These are phyloP conservation scores for Ustulina deusta DNA, from an alignment of 2,329 filamentous ascomycete genomes.

Conservation along the genomic window DNA sequence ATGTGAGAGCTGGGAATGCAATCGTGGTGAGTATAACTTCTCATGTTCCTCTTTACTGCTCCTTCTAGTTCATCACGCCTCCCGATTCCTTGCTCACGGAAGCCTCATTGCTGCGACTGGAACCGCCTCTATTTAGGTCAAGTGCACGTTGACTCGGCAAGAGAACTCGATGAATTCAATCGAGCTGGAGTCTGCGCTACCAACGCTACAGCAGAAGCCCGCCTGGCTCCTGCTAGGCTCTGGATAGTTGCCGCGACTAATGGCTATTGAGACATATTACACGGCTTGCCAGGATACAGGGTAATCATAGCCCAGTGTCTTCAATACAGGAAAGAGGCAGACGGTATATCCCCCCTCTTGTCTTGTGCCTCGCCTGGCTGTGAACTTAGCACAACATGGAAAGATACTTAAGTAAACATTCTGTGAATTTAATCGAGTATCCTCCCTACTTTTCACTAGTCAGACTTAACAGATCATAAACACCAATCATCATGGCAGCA, in stretches of 20 bases:
- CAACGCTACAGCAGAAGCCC: not conserved
- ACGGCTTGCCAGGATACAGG: not conserved
- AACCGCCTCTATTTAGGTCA: not conserved
- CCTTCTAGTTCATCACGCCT: not conserved
- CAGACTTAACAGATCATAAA: not conserved
- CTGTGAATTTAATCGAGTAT: not conserved
- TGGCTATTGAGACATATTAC: not conserved
- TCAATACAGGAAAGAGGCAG: not conserved
- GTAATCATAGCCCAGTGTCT: not conserved
- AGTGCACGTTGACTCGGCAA: not conserved
- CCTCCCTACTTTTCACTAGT: not conserved
- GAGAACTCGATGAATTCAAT: not conserved
- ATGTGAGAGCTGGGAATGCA: not conserved
- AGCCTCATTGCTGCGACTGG: not conserved
- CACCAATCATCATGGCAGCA: slow-evolving; percentile 39
- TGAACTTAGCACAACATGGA: too few species aligned
- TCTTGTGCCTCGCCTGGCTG: not conserved
- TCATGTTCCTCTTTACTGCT: not conserved
- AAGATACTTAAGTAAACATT: not conserved
- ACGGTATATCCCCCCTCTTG: not conserved
- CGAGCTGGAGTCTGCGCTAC: not conserved
- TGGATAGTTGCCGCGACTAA: not conserved
- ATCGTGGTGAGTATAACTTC: too few species aligned
- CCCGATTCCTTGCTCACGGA: not conserved
- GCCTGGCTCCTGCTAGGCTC: not conserved